These are phyloP conservation scores for Termitomyces sp. DNA, from an alignment of 768 basidiomycete species.

Conservation along the genomic window DNA sequence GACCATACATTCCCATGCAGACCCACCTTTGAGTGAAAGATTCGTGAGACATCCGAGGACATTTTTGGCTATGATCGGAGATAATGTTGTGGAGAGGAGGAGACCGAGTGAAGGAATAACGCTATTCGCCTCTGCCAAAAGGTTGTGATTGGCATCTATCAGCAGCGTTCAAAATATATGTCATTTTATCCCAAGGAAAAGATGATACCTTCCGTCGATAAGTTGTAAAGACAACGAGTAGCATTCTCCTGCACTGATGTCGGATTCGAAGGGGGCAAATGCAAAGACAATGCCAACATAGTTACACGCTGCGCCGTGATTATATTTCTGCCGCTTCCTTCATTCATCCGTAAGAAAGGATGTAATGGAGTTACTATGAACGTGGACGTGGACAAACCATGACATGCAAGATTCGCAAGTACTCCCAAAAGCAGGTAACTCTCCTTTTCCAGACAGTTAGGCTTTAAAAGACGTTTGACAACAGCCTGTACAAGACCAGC, in stretches of 20 bases:
- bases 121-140: slow-evolving; percentile 1
- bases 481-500: slow-evolving; percentile 5
- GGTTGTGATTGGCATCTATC: slow-evolving; percentile 6
- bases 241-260: slow-evolving; percentile 9
- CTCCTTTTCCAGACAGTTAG: slow-evolving; percentile 8
- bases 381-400: slow-evolving; percentile 4
- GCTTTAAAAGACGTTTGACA: slow-evolving; percentile 1
- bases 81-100: slow-evolving; percentile 3
- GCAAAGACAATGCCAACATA: slow-evolving; percentile 3
- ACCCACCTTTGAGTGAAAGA: slow-evolving; percentile 13
- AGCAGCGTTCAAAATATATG: background rate
- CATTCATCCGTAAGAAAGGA: background rate
- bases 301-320: slow-evolving; percentile 2
- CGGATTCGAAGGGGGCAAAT: background rate
- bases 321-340: slow-evolving; percentile 6
- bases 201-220: slow-evolving; percentile 12
- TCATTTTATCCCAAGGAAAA: background rate
- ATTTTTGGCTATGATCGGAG: slow-evolving; percentile 7
- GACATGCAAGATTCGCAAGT: slow-evolving; percentile 14
- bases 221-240: slow-evolving; percentile 13
- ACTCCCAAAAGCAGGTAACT: slow-evolving; percentile 11
- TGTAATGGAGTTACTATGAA: background rate
- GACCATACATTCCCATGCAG: background rate
- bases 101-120: slow-evolving; percentile 5
- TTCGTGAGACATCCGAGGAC: slow-evolving; percentile 14